Evolutionary conservation across 2,329 filamentous ascomycete species (phyloP).

Genomic region (Akanthomyces dipterigenus): DNA sequence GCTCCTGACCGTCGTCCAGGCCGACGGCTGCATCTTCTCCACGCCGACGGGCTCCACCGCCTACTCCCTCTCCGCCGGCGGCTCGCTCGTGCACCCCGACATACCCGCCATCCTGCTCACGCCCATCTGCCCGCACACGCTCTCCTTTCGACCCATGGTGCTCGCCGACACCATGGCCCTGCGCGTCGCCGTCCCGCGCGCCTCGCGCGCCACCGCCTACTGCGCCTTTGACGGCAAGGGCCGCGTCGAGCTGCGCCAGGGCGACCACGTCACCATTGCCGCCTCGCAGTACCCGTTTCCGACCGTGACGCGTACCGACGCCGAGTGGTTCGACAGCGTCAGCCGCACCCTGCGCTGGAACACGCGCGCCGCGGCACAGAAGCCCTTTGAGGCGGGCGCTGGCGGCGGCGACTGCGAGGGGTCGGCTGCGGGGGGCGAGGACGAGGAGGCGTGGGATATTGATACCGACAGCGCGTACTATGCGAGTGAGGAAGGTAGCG

Average conservation of each 20-base stretch:
- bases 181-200: constrained; percentile 76
- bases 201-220: constrained; percentile 87
- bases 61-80: constrained; percentile 92
- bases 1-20: constrained; percentile 89
- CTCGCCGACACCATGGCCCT: constrained; percentile 91
- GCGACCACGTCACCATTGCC: constrained; percentile 92
- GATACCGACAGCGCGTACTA: constrained; percentile 75
- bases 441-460: constrained; percentile 76
- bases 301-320: constrained; percentile 81
- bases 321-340: constrained; percentile 96
- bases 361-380: constrained; percentile 83
- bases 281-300: constrained; percentile 96
- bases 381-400: constrained; percentile 63
- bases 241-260: constrained; percentile 83
- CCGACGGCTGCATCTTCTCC: constrained; percentile 95
- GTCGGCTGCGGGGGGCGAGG: constrained; percentile 45
- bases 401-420: constrained; percentile 20
- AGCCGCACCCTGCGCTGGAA: constrained; percentile 93
- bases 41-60: constrained; percentile 93
- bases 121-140: constrained; percentile 92
- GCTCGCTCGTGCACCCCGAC: constrained; percentile 91
- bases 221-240: constrained; percentile 97
- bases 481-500: constrained; percentile 66
- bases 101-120: constrained; percentile 95
- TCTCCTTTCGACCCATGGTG: constrained; percentile 97